A percentile compares a stretch with the other conserved stretches of the same genome.
Conservation (phyloP, 306 rosid species). For the Cyclanthera cordifolia region DNA sequence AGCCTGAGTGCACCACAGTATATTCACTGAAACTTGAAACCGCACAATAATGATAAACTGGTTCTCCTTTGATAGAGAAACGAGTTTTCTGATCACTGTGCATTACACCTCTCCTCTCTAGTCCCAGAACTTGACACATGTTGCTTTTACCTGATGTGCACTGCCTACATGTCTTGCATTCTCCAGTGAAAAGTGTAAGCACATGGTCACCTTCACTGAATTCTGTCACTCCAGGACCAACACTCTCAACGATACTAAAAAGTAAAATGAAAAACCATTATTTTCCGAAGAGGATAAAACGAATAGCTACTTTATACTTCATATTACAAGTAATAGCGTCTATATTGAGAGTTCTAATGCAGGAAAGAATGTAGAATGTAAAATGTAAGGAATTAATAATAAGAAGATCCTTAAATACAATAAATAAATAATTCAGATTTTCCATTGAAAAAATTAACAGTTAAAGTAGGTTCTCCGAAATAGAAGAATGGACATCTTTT, state of each 20-base stretch:
- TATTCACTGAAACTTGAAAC: slow-evolving; percentile 96
- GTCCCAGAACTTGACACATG: slow-evolving; percentile 64
- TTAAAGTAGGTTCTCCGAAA: background rate
- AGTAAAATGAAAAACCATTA: background rate
- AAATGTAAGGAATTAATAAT: background rate
- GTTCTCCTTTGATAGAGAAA: slow-evolving; percentile 68
- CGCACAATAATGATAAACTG: slow-evolving; percentile 81
- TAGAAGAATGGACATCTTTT: background rate
- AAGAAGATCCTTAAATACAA: background rate
- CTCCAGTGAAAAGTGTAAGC: slow-evolving; percentile 85
- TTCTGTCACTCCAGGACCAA: slow-evolving; percentile 73
- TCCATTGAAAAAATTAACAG: background rate
- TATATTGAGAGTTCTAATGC: background rate
- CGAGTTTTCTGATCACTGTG: slow-evolving; percentile 89
- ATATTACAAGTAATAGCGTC: background rate
- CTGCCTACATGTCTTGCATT: slow-evolving; percentile 57
- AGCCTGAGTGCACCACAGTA: slow-evolving; percentile 83
- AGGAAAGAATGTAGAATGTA: background rate
- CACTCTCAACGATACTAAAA: slow-evolving; percentile 89
- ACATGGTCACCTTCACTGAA: slow-evolving; percentile 78
- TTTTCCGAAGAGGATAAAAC: background rate
- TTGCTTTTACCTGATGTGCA: slow-evolving; percentile 81
- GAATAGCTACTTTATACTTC: background rate
- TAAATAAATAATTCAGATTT: background rate
- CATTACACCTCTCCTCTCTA: slow-evolving; percentile 84